A percentile compares a stretch with the other conserved stretches of the same genome.
Conservation (phyloP, 805 yeast genomes). For the Sugiyamaella boreocaroliniensis region DNA sequence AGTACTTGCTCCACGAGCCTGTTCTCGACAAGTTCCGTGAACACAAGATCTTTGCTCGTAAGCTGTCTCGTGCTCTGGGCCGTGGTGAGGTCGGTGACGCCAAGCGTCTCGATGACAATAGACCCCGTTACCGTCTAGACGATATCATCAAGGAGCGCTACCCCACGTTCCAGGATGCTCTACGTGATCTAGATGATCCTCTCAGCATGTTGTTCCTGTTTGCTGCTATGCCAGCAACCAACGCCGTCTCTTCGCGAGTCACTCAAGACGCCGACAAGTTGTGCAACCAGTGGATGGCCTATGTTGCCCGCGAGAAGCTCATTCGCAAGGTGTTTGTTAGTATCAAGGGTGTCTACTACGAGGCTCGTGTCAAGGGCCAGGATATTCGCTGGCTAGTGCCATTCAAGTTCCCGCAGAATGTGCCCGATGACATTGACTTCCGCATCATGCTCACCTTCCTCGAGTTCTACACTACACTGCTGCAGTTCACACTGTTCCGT, state of each 20-base stretch:
- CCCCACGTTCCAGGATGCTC: slow-evolving; percentile 86
- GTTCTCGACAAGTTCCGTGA: slow-evolving; percentile 86
- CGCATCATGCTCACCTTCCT: slow-evolving; percentile 94
- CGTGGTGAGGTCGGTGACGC: slow-evolving; percentile 90
- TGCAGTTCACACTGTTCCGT: slow-evolving; percentile 81
- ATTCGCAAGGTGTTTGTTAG: slow-evolving; percentile 88
- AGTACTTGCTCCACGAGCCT: slow-evolving; percentile 92
- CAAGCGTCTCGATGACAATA: slow-evolving; percentile 68
- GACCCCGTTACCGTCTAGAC: slow-evolving; percentile 82
- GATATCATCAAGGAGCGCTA: slow-evolving; percentile 91
- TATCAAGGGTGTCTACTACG: slow-evolving; percentile 94
- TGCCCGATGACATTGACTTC: slow-evolving; percentile 91
- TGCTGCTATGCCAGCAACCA: slow-evolving; percentile 92
- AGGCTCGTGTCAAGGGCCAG: slow-evolving; percentile 84
- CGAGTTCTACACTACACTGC: slow-evolving; percentile 87
- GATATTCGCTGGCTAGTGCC: slow-evolving; percentile 96
- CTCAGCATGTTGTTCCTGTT: slow-evolving; percentile 90
- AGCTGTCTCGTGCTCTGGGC: slow-evolving; percentile 81
- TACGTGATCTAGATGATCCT: slow-evolving; percentile 92
- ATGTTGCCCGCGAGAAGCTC: slow-evolving; percentile 74
- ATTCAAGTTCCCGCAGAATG: slow-evolving; percentile 91
- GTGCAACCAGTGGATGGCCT: slow-evolving; percentile 94
- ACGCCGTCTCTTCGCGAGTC: slow-evolving; percentile 66
- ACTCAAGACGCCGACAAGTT: slow-evolving; percentile 82
- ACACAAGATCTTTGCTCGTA: slow-evolving; percentile 89